A percentile compares a stretch with the other conserved stretches of the same genome.
Conservation (phyloP, 176 grass and related monocot species). For the Triticum aestivum region DNA sequence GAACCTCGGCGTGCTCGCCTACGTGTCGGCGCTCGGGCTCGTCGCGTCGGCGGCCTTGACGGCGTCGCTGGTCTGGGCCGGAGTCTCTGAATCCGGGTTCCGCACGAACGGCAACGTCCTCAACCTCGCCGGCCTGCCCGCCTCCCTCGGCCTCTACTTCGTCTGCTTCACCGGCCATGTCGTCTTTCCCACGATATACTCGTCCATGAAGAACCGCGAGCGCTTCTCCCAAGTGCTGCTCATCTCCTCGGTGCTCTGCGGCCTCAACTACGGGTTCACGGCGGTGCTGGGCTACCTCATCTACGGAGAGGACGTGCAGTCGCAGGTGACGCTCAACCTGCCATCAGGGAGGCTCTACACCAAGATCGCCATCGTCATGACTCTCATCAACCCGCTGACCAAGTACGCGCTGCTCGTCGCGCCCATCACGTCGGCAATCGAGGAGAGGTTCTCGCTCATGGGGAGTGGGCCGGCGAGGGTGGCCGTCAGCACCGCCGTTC, state of each 20-base stretch:
- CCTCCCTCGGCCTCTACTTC: conserved; percentile 42
- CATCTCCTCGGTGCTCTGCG: conserved; percentile 38
- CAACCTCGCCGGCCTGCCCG: conserved; percentile 36
- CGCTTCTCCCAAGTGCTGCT: conserved; percentile 45
- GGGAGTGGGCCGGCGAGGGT: conserved; percentile 18
- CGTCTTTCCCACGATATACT: conserved; percentile 45
- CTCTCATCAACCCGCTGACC: neutral
- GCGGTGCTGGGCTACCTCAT: conserved; percentile 24
- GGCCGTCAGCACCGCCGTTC: conserved; percentile 31
- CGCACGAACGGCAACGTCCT: conserved; percentile 25
- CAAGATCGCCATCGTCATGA: conserved; percentile 1
- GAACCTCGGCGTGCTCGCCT: conserved; percentile 38
- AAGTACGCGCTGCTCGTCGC: conserved; percentile 23
- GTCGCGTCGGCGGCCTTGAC: conserved; percentile 44
- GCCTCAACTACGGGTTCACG: conserved; percentile 41
- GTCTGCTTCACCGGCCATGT: conserved; percentile 48
- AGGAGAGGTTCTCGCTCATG: conserved; percentile 25
- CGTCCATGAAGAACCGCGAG: conserved; percentile 38
- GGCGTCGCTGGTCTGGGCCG: conserved; percentile 43
- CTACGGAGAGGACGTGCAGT: neutral
- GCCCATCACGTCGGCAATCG: conserved; percentile 44
- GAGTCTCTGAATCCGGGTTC: conserved; percentile 39
- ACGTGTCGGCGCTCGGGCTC: conserved; percentile 41
- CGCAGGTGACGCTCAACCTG: neutral
- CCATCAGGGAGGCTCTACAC: neutral